Evolutionary conservation across 2,329 filamentous ascomycete genomes (phyloP), one percentile per base, ranked within the genome.

Genomic region (Aspergillus puulaauensis): DNA sequence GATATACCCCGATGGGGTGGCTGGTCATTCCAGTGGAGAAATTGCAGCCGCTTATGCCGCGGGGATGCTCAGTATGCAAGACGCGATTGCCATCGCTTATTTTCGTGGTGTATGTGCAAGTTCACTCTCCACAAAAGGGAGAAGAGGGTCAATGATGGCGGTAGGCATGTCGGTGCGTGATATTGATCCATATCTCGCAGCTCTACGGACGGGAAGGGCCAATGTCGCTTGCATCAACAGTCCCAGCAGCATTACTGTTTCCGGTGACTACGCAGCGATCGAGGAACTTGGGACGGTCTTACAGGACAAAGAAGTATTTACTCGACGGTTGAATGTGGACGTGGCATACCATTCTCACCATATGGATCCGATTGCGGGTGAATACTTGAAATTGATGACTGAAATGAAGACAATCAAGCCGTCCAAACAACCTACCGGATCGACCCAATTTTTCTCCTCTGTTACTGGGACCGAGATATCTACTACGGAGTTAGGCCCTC

Each of bases 321-420:
- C 39, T 8, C 61, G 68, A 8, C 55, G 52, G 1, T 60, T 73
- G 5, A 53, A 49, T 5, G 67, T 72, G 1, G 61, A 66, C 6
- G 62, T 61, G 4, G 71, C 70, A 2, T 73, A 73, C 49, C 71
- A 73, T 46, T 73, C 70, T 4, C 62, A 60, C 12, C 68, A 73
- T n/a, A 73, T 72, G 68, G 40, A 64, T 6, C 27, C 49, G 3
- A 56, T 68, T 41, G 57, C 59, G 1, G 45, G 49, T 33, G 51
- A 58, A 3, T 72, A 70, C 19, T 31, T 61, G 7, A 24, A 45
- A 4, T 57, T 51, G 2, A 66, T 70, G 39, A 43, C 55, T 1
- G 58, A 64, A 7, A 63, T 70, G 4, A 52, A 45, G 11, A 11
- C 27, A 31, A n/a, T n/a, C 24, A 23, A 6, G 43, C 14, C 37